Base-by-base conservation (phyloP, 495 filamentous ascomycete genomes). In the Staphylotrichum tortipilum region DNA sequence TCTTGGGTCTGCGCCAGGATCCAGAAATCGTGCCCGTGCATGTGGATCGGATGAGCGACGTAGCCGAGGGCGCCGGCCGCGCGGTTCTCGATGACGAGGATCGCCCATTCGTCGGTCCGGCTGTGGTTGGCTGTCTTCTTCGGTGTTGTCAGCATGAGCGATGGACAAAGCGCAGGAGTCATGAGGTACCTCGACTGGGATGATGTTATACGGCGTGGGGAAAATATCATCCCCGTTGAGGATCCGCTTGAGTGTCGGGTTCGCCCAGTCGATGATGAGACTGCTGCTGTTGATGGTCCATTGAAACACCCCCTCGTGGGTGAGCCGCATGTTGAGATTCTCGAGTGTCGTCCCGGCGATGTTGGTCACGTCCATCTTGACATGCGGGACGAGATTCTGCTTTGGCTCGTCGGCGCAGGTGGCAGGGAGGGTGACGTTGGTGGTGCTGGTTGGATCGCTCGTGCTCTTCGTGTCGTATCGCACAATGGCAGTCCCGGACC, bases 11-110 rank as follows among this genome's bases (percentile, higher is more conserved):
- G 71, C 9, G 68, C 66, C 10, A 84, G 57, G 12, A 83, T 62
- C 47, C 57, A 72, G 66, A 83, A 84, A 54, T 82, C 72, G 55
- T 83, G 72, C 8, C 77, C 78, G 60, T 80, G 75, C 3, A 83
- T 64, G 53, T 64, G 56, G 47, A 64, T 62, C 0, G 61, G 61
- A 40, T 64, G 59, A 9, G 44, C 49, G 34, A 56, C 28, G 53
- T 7, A 45, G 29, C 29, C 17, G 12, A 45, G n/a, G 19, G 23
- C 34, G 42, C 30, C 23, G 10, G 8, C 9, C n/a, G n/a, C n/a
- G n/a, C n/a, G n/a, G 30, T 45, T 50, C 22, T 45, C 26, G 18
- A 44, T 44, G 2, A 44, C 41, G 17, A 44, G 41, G 28, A 44
- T 18, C 4, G 41, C 41, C 41, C 28, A 44, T 31, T 44, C 41